phyloP scores from a whole-genome alignment of 2,329 filamentous ascomycete species.

The Coniochaeta sp. region DNA sequence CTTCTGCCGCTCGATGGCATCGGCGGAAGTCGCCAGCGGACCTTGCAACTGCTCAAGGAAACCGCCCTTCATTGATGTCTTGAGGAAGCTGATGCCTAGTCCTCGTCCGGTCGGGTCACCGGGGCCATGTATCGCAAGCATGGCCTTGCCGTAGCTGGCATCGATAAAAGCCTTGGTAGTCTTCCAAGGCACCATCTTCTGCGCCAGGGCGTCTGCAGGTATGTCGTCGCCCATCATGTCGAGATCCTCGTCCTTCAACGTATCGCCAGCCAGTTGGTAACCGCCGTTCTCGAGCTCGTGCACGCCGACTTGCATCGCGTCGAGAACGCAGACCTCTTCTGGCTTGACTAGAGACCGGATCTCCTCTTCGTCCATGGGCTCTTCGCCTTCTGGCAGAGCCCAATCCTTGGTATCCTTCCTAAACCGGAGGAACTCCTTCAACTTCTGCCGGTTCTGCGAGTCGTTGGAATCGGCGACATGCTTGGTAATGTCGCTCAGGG shows the following conservation, averaged over 20 bases:
- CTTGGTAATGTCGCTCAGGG: constrained; percentile 77
- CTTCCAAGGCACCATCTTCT: constrained; percentile 92
- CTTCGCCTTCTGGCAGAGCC: constrained; percentile 66
- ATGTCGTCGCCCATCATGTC: constrained; percentile 58
- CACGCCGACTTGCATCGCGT: constrained; percentile 93
- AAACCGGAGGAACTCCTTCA: constrained; percentile 93
- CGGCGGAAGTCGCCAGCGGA: constrained; percentile 60
- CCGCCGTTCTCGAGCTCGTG: constrained; percentile 88
- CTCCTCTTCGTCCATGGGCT: constrained; percentile 69
- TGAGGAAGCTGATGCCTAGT: constrained; percentile 93
- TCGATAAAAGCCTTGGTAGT: constrained; percentile 95
- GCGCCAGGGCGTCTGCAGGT: constrained; percentile 65
- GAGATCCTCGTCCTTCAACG: constrained; percentile 56
- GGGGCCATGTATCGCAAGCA: constrained; percentile 90
- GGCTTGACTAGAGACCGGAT: constrained; percentile 88
- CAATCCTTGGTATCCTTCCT: constrained; percentile 84
- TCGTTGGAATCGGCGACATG: constrained; percentile 92
- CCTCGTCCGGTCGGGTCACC: constrained; percentile 92
- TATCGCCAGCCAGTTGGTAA: constrained; percentile 59
- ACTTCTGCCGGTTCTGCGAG: constrained; percentile 90
- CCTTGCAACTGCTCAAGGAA: constrained; percentile 73
- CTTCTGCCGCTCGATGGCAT: constrained; percentile 80
- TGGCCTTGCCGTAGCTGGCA: constrained; percentile 88
- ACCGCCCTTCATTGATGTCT: constrained; percentile 97
- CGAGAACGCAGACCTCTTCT: constrained; percentile 88